These are phyloP conservation scores for Jatropha curcas DNA, from an alignment of 345 rosid genomes.

Conservation along the genomic window DNA sequence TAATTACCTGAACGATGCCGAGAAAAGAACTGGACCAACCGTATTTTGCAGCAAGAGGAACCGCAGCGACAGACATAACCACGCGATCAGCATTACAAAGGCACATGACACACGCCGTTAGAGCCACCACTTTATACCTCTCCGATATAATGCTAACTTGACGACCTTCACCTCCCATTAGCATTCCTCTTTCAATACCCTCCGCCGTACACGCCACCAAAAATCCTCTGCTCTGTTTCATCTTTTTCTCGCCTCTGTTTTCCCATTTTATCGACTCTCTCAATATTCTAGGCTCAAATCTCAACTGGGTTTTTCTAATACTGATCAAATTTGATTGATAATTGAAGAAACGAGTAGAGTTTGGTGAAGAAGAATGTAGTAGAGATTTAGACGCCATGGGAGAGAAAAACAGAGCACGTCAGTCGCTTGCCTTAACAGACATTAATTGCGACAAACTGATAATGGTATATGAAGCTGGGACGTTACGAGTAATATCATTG, in stretches of 20 bases:
- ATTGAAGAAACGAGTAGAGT: constrained; percentile 16
- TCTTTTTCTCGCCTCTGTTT: neutral
- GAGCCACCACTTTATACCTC: constrained; percentile 80
- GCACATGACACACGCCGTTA: constrained; percentile 79
- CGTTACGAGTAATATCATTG: no score
- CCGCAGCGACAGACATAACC: constrained; percentile 76
- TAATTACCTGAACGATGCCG: constrained; percentile 94
- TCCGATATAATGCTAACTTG: constrained; percentile 41
- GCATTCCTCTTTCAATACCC: constrained; percentile 55
- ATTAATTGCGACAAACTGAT: constrained; percentile 29
- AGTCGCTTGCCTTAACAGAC: neutral
- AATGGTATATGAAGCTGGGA: constrained; percentile 2
- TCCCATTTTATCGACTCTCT: constrained; percentile 21
- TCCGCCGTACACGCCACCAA: constrained; percentile 64
- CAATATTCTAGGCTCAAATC: constrained; percentile 19
- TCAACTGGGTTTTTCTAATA: constrained; percentile 28
- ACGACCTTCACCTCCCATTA: constrained; percentile 42
- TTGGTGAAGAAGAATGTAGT: constrained; percentile 27
- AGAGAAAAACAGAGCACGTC: neutral
- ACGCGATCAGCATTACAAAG: constrained; percentile 65
- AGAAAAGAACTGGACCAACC: constrained; percentile 91
- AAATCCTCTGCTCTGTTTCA: constrained; percentile 7
- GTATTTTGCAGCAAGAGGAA: constrained; percentile 77
- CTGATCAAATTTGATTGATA: constrained; percentile 20
- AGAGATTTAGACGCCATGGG: constrained; percentile 41